Conservation (phyloP, 768 basidiomycete genomes). For the Leccinum pellstonianum region DNA sequence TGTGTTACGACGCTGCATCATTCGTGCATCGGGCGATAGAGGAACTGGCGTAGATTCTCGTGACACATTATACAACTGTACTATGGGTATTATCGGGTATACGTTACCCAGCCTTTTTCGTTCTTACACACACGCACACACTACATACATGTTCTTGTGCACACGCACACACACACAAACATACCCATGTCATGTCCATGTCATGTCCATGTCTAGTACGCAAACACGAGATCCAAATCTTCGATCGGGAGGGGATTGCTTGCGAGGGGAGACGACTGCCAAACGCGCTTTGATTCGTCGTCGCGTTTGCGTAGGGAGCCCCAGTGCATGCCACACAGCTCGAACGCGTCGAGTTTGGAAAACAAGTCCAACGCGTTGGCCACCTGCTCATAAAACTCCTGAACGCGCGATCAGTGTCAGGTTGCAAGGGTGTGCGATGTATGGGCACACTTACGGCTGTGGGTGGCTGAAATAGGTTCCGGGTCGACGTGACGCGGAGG, state of each 20-base stretch:
- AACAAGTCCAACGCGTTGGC: conserved; percentile 57
- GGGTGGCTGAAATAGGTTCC: conserved; percentile 48
- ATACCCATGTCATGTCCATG: neutral
- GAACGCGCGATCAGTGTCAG: conserved; percentile 9
- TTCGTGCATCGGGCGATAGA: conserved; percentile 50
- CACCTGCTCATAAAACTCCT: conserved; percentile 66
- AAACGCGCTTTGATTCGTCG: conserved; percentile 44
- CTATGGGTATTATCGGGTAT: conserved; percentile 17
- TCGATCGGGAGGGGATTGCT: conserved; percentile 30
- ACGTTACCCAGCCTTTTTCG: neutral
- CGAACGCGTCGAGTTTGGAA: conserved; percentile 61
- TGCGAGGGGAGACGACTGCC: conserved; percentile 52
- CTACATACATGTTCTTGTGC: neutral
- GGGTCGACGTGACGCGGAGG: conserved; percentile 63
- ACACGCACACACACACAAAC: neutral
- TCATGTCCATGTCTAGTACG: neutral
- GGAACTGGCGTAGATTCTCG: conserved; percentile 32
- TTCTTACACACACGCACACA: neutral
- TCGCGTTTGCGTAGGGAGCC: conserved; percentile 49
- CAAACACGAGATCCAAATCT: conserved; percentile 31
- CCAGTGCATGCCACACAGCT: conserved; percentile 78
- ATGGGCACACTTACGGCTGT: conserved; percentile 39
- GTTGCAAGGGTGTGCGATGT: neutral
- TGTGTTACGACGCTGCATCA: conserved; percentile 44
- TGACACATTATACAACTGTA: conserved; percentile 18